phyloP scores from a whole-genome alignment of 768 basidiomycete genomes.

The Mycena alexandri region DNA sequence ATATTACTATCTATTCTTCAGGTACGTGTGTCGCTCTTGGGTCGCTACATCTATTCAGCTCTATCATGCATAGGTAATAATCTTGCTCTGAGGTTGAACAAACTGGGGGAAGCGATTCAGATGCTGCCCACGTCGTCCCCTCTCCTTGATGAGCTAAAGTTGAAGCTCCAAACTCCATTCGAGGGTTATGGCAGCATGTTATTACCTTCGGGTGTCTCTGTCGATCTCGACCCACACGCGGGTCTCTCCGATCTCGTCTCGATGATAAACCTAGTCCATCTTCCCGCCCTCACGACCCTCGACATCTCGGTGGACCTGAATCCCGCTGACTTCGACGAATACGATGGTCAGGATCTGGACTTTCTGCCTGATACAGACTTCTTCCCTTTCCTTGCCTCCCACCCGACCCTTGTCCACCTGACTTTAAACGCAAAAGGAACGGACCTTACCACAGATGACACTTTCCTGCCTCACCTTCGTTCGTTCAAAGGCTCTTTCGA shows the following conservation, averaged over 20 bases:
- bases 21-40: too few species aligned
- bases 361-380: background rate
- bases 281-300: background rate
- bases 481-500: conserved; percentile 23
- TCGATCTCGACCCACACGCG: background rate
- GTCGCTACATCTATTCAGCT: too few species aligned
- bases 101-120: background rate
- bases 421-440: conserved; percentile 5
- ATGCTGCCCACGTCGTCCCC: background rate
- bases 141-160: background rate
- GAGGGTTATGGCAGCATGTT: background rate
- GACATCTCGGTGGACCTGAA: background rate
- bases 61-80: background rate
- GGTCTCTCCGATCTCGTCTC: background rate
- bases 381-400: conserved; percentile 5
- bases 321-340: background rate
- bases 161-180: background rate
- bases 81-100: background rate
- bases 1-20: background rate
- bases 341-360: background rate
- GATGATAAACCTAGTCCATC: background rate
- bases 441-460: background rate
- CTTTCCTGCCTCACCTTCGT: conserved; percentile 15
- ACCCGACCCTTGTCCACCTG: conserved; percentile 7
- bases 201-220: too few species aligned